Evolutionary conservation across 78 protist species (phyloP).

Genomic region (Dictyostelium citrinum): DNA sequence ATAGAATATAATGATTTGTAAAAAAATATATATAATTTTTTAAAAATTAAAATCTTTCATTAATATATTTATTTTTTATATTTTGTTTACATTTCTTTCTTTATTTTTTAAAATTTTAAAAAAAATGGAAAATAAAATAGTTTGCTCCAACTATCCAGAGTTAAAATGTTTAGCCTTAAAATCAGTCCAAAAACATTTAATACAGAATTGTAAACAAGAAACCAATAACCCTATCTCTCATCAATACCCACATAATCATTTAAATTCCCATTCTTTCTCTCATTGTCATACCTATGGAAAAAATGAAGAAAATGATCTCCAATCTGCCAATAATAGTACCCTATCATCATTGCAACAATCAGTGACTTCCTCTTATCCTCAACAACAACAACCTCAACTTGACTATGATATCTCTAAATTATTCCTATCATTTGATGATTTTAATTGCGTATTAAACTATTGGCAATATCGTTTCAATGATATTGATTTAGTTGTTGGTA

Average conservation of each 20-base stretch:
- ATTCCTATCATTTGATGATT: background rate
- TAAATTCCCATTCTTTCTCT: background rate
- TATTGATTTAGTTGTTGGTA: background rate
- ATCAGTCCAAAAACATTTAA: background rate
- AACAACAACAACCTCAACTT: background rate
- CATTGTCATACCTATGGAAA: background rate
- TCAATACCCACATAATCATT: background rate
- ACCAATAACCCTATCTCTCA: background rate
- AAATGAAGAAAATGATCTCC: background rate
- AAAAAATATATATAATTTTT: background rate
- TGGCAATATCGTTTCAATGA: background rate
- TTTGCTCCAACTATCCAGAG: background rate
- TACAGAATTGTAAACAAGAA: background rate
- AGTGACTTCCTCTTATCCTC: background rate
- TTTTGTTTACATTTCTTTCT: background rate
- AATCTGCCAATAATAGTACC: background rate
- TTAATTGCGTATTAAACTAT: background rate
- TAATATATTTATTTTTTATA: background rate
- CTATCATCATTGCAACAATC: background rate
- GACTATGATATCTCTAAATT: background rate
- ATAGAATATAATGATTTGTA: constrained; percentile 5
- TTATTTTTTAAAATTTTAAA: background rate
- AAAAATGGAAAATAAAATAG: background rate
- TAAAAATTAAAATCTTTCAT: background rate
- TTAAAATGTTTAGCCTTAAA: background rate